Evolutionary conservation across 768 basidiomycete species (phyloP).

Genomic region (Saitozyma sp.): DNA sequence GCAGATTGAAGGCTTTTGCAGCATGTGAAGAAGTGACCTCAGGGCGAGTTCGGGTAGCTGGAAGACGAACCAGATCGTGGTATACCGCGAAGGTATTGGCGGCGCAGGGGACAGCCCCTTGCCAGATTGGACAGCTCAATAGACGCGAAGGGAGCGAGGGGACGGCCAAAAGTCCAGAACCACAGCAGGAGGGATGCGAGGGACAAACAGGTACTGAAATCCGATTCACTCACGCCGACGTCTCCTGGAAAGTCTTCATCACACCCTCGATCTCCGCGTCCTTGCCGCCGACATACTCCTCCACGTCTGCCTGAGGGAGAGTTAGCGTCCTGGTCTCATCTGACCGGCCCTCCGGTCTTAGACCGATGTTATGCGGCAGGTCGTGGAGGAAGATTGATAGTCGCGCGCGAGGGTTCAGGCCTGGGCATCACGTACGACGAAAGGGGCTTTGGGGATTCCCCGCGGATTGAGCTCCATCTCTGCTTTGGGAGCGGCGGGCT

Average conservation of each 20-base stretch:
- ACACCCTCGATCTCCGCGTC: conserved; percentile 75
- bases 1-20: background rate
- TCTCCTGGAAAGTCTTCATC: conserved; percentile 82
- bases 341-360: no score
- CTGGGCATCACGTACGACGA: conserved; percentile 68
- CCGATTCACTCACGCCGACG: conserved; percentile 72
- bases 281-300: conserved; percentile 76
- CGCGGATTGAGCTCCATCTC: conserved; percentile 71
- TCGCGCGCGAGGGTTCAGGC: conserved; percentile 1
- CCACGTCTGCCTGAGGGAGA: conserved; percentile 71
- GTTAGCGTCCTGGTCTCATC: background rate
- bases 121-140: background rate
- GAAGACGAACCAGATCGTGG: no score
- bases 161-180: no score
- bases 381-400: background rate
- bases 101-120: no score
- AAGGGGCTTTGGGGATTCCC: conserved; percentile 92
- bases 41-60: no score
- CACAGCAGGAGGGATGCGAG: background rate
- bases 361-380: no score
- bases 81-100: no score
- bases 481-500: conserved; percentile 28
- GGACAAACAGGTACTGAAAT: background rate
- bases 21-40: background rate
- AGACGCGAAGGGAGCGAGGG: background rate